Base-by-base conservation (phyloP, 202 grass and related monocot species). In the Bolboschoenoplectus hybrid region DNA sequence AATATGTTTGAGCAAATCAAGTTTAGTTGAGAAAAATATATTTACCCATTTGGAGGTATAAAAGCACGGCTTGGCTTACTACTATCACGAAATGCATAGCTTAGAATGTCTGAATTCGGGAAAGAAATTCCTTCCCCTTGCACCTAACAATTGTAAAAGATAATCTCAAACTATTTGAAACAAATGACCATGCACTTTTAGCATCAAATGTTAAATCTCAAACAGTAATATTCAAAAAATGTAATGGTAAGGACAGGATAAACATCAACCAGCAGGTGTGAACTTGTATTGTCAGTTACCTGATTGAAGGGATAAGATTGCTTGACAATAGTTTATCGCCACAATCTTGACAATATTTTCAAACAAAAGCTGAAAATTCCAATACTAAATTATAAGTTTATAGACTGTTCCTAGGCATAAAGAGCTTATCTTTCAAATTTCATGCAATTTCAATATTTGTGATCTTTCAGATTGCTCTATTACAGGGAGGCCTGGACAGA, bases 41-140 rank as follows among this genome's bases (percentile, higher is more conserved):
- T 6, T 41, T 86, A 95, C 95, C 84, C 93, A 82, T 90, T 89
- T 68, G 89, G 55, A 82, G 87, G 85, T 79, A 84, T 67, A 89
- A 8, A 39, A 62, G 75, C 72, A 81, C 89, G 91, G 3, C 88
- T 88, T 46, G 93, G 95, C 86, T 98, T 98, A 82, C 90, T 93
- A 75, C 91, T 98, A 19, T 95, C 90, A 67, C 95, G 93, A 85
- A 91, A 92, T 16, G 93, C 93, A 87, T 93, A 81, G 60, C 88
- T 98, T 83, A 98, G 88, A 87, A 81, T 75, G 41, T 95, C 74
- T n/a, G 91, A 98, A 85, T 95, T 95, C 83, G 90, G 87, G 85
- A 98, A 98, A 81, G 90, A 98, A 90, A 98, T 93, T 34, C 93
- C 95, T 91, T 92, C 91, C 52, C 90, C 84, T 75, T 86, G 91